Evolutionary conservation across 1,284 basidiomycete species (phyloP).

Genomic region (Heterobasidion irregulare): DNA sequence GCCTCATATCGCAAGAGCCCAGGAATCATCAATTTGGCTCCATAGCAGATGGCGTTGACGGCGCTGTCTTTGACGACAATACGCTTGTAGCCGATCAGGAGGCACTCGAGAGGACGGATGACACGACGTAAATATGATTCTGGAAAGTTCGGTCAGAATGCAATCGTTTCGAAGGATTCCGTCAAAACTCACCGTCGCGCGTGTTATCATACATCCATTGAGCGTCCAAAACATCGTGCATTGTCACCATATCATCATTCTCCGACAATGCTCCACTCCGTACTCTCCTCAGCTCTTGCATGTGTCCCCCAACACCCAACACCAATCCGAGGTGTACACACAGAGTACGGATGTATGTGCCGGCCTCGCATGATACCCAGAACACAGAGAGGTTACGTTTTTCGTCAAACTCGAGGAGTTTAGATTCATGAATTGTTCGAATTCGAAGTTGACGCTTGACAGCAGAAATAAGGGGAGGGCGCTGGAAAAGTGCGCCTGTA

Average conservation of each 20-base stretch:
- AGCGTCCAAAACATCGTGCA: constrained; percentile 99
- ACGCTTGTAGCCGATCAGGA: constrained; percentile 95
- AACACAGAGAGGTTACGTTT: constrained; percentile 96
- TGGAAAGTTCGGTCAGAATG: constrained; percentile 20
- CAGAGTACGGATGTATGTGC: constrained; percentile 96
- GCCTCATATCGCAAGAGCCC: constrained; percentile 96
- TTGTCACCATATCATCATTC: constrained; percentile 97
- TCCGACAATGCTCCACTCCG: constrained; percentile 95
- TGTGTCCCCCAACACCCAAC: constrained; percentile 96
- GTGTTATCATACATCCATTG: constrained; percentile 99
- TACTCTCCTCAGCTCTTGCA: constrained; percentile 97
- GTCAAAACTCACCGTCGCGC: constrained; percentile 63
- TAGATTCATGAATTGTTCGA: constrained; percentile 96
- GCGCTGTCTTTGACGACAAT: constrained; percentile 99
- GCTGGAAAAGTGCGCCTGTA: constrained; percentile 97
- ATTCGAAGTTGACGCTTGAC: constrained; percentile 98
- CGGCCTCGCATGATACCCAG: constrained; percentile 98
- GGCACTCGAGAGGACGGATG: constrained; percentile 90
- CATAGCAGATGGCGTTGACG: constrained; percentile 99
- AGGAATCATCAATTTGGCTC: constrained; percentile 99
- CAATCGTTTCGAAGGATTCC: not conserved
- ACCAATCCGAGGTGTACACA: constrained; percentile 96
- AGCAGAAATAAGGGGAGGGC: constrained; percentile 97
- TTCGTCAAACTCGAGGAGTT: constrained; percentile 96
- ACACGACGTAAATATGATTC: constrained; percentile 96